phyloP scores from a whole-genome alignment of 306 rosid genomes.

The Cotoneaster glaucophyllus region DNA sequence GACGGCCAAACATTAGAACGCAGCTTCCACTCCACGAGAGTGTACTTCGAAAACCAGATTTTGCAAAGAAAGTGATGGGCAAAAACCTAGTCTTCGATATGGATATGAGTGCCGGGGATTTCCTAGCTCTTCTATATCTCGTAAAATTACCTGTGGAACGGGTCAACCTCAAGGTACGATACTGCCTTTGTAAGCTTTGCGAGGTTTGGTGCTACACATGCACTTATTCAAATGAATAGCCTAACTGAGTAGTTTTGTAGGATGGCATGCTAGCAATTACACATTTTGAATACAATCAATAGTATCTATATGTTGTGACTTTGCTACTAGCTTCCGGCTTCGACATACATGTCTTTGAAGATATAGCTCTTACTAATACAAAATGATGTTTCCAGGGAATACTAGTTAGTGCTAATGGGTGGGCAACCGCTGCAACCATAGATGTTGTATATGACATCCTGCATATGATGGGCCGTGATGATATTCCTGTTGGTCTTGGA shows the following conservation, averaged over 20 bases:
- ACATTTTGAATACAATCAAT: background rate
- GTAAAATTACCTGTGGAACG: constrained; percentile 49
- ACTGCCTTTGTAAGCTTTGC: background rate
- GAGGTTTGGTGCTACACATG: background rate
- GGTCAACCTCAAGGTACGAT: constrained; percentile 48
- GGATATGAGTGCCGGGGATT: constrained; percentile 79
- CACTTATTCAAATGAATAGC: background rate
- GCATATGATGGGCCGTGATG: constrained; percentile 74
- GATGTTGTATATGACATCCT: constrained; percentile 47
- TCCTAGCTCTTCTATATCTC: constrained; percentile 47
- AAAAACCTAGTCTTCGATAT: constrained; percentile 58
- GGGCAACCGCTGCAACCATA: constrained; percentile 62
- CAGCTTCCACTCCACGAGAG: constrained; percentile 38
- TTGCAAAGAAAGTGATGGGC: constrained; percentile 24
- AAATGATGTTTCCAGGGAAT: constrained; percentile 33
- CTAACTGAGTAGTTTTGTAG: background rate
- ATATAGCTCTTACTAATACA: too few relatives aligned
- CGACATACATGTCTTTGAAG: too few relatives aligned
- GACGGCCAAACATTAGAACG: constrained; percentile 36
- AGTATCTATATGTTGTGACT: background rate
- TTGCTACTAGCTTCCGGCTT: too few relatives aligned
- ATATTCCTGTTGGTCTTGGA: constrained; percentile 54
- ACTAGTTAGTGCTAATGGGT: constrained; percentile 51
- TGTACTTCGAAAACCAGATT: constrained; percentile 39
- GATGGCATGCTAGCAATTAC: too few relatives aligned